Evolutionary conservation across 129 eudicot species (phyloP), one percentile per base, ranked within the genome.

Genomic region (Saussurea involucrata): DNA sequence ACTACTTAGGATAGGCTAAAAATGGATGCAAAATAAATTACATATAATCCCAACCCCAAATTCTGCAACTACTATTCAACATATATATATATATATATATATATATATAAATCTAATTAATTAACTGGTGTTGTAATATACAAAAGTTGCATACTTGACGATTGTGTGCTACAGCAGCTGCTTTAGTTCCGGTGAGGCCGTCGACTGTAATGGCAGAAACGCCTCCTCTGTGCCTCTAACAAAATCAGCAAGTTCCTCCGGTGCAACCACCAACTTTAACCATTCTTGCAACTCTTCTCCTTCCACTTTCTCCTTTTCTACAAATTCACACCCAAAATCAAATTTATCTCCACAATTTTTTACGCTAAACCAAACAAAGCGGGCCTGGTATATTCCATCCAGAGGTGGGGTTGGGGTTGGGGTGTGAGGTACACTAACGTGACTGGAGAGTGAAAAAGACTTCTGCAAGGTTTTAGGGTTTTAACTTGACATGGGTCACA

Each of bases 191-290:
- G 97, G 81, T 72, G 68, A 71, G 22, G 87, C 4, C 79, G 78
- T 72, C 11, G 88, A 37, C 76, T 86, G 93, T 74, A 91, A 69
- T 65, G 97, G 97, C 72, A 95, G 87, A 72, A 83, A 78, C 29
- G 92, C 79, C 34, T 82, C 69, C 49, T 37, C 87, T 66, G 83
- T 82, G 76, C 93, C 97, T 42, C 76, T 77, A 24, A 93, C 83
- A 66, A 93, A 93, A 68, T 82, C 78, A 24, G 88, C 76, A 69
- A 93, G 97, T 75, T 93, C 98, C 15, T 83, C 84, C 0, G 98
- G 98, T 6, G 98, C 96, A 63, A 93, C 97, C 76, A 93, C 98
- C 89, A 84, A 6, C 64, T 91, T 90, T 81, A 93, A 84, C 98
- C 98, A 93, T 77, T 91, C 85, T 36, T 88, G 96, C 57, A 93